These are phyloP conservation scores for Malus asiatica DNA, from an alignment of 306 rosid genomes.

Conservation along the genomic window DNA sequence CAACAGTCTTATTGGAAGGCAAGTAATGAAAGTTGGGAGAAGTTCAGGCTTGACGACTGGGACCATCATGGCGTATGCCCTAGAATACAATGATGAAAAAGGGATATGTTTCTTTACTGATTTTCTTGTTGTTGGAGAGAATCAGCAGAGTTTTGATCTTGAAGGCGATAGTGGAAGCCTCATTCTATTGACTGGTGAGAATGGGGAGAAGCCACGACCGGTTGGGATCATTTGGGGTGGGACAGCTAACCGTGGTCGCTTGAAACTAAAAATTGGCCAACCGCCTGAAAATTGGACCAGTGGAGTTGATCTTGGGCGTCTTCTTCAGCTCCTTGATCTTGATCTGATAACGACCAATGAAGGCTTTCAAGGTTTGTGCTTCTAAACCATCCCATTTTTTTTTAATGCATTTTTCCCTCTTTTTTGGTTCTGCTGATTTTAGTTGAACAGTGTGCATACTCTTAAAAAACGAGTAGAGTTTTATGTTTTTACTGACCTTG, in stretches of 20 bases:
- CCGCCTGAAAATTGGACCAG: constrained; percentile 99
- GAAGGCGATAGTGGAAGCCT: constrained; percentile 99
- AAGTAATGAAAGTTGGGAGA: constrained; percentile 93
- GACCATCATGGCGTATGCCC: constrained; percentile 90
- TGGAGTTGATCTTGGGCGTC: constrained; percentile 99
- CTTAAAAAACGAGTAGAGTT: not conserved
- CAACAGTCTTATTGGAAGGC: constrained; percentile 83
- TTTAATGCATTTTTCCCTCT: not conserved
- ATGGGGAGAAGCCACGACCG: constrained; percentile 73
- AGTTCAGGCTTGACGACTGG: constrained; percentile 96
- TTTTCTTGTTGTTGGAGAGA: constrained; percentile 98
- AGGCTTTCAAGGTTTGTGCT: constrained; percentile 73
- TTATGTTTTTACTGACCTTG: not conserved
- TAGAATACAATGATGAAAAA: constrained; percentile 93
- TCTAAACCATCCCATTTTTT: constrained; percentile 17
- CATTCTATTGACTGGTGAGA: constrained; percentile 73
- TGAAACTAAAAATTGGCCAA: constrained; percentile 82
- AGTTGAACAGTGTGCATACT: not conserved
- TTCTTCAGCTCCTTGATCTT: constrained; percentile 90
- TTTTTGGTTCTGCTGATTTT: not conserved
- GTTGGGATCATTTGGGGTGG: constrained; percentile 99
- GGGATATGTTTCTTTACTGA: constrained; percentile 98
- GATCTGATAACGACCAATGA: constrained; percentile 77
- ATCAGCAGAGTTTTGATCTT: constrained; percentile 94
- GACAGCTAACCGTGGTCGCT: constrained; percentile 91